phyloP scores from a whole-genome alignment of 2,329 filamentous ascomycete species.

The Neoascochyta sp. region DNA sequence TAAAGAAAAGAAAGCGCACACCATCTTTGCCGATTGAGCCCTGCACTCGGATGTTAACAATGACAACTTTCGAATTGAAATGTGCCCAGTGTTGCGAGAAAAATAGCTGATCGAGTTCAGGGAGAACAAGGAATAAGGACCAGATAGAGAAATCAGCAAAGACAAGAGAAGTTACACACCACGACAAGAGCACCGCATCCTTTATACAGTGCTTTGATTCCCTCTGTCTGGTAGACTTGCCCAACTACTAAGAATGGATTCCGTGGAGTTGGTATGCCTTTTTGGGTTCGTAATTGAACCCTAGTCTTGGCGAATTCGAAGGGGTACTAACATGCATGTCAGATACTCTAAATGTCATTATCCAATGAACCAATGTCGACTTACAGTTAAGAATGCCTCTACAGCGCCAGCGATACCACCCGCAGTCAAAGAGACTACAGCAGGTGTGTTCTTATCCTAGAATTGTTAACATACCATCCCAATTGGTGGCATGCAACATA shows the following conservation, averaged over 20 bases:
- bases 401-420: slow-evolving; percentile 41
- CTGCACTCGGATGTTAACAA: no score
- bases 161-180: slow-evolving; percentile 25
- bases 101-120: slow-evolving; percentile 1
- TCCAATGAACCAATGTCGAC: no score
- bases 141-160: no score
- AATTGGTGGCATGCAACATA: slow-evolving; percentile 2
- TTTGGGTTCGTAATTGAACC: slow-evolving; percentile 52
- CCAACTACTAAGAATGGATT: slow-evolving; percentile 59
- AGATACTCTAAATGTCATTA: no score
- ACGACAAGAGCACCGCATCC: slow-evolving; percentile 59
- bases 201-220: slow-evolving; percentile 58
- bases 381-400: slow-evolving; percentile 38
- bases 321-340: slow-evolving; percentile 47
- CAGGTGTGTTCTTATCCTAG: slow-evolving; percentile 37
- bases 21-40: slow-evolving; percentile 63
- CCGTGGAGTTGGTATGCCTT: slow-evolving; percentile 44
- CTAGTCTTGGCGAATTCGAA: slow-evolving; percentile 67
- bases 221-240: slow-evolving; percentile 55
- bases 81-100: no score
- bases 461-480: slow-evolving; percentile 3
- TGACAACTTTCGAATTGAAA: no score
- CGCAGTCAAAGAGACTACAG: slow-evolving; percentile 37
- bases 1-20: slow-evolving; percentile 63
- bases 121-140: neutral